Base-by-base conservation (phyloP, 31 red algal genomes). In the Asparagopsis taxiformis region DNA sequence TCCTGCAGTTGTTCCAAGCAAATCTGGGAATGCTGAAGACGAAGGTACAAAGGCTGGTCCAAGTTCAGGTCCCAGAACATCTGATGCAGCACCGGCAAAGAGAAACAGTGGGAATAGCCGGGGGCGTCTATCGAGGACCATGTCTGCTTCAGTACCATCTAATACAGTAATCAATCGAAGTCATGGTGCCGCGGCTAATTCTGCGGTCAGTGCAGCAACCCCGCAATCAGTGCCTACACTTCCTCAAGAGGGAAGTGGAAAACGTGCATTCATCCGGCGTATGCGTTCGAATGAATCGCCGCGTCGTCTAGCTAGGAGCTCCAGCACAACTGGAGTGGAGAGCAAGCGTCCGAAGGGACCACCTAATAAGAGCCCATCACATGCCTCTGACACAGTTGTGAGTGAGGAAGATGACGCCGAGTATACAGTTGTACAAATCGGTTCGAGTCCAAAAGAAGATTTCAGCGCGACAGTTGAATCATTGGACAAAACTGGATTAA, bases 261-360 rank as follows among this genome's bases (percentile, higher is more conserved):
- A 68, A 31, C 59, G 81, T 23, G 81, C 81, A 20, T 85, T 85
- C 62, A 85, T 85, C 35, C 57, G 81, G 22, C 59, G 81, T 0
- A 73, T 85, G 81, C 81, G 81, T 51, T 85, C 81, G 24, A 75
- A 55, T 62, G 81, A 85, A 11, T 70, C 55, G 28, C 31, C 38
- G 1, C 44, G 81, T 23, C 70, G 81, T 52, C 63, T 74, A 34
- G 81, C 70, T 35, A 69, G 60, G 37, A 74, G 70, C 34, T 68
- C 69, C 7, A 74, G 81, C 21, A 63, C 70, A 33, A 75, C 81
- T 7, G 69, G 51, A 13, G 70, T 75, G 3, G 69, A 85, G 31
- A 67, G 75, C 35, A 75, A 85, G 29, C 69, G 70, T 28, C 58
- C 50, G 55, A 38, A 72, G 22, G 51, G 48, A 19, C 65, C 39